A percentile compares a stretch with the other conserved stretches of the same genome.
Conservation (phyloP, 805 yeast species). For the Kluyveromyces lactis region DNA sequence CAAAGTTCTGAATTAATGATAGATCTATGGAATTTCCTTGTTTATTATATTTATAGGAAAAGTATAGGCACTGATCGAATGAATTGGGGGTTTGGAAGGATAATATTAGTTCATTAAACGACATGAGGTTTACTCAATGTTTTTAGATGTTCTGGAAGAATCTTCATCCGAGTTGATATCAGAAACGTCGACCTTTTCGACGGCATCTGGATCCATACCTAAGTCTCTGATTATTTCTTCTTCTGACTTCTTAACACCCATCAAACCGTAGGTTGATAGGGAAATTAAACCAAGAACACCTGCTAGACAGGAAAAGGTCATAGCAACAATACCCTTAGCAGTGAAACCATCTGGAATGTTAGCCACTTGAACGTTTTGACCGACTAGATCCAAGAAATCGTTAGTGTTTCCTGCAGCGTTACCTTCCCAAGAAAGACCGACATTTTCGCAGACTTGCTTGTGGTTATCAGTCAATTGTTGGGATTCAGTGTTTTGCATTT, state of each 20-base stretch:
- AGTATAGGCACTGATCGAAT: no score
- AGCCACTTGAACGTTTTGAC: slow-evolving; percentile 62
- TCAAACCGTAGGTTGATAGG: slow-evolving; percentile 76
- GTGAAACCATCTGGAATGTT: slow-evolving; percentile 85
- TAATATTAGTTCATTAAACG: no score
- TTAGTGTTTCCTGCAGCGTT: slow-evolving; percentile 83
- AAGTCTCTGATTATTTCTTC: slow-evolving; percentile 48
- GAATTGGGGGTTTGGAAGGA: no score
- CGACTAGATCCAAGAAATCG: slow-evolving; percentile 58
- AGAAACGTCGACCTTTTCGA: slow-evolving; percentile 22
- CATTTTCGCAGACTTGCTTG: slow-evolving; percentile 49
- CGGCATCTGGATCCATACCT: slow-evolving; percentile 37
- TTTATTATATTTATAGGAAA: no score
- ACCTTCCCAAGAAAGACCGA: slow-evolving; percentile 49
- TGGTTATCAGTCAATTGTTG: slow-evolving; percentile 59
- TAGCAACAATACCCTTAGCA: slow-evolving; percentile 88
- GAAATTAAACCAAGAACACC: slow-evolving; percentile 75
- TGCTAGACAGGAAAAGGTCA: slow-evolving; percentile 81
- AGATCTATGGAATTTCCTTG: no score
- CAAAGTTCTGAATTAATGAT: no score
- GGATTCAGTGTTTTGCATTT: slow-evolving; percentile 43
- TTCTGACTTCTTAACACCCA: slow-evolving; percentile 69
- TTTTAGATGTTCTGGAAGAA: not conserved
- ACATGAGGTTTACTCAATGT: no score
- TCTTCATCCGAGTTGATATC: slow-evolving; percentile 3